Evolutionary conservation across 1,284 basidiomycete species (phyloP), one percentile per base, ranked within the genome.

Genomic region (Leccinum holopus): DNA sequence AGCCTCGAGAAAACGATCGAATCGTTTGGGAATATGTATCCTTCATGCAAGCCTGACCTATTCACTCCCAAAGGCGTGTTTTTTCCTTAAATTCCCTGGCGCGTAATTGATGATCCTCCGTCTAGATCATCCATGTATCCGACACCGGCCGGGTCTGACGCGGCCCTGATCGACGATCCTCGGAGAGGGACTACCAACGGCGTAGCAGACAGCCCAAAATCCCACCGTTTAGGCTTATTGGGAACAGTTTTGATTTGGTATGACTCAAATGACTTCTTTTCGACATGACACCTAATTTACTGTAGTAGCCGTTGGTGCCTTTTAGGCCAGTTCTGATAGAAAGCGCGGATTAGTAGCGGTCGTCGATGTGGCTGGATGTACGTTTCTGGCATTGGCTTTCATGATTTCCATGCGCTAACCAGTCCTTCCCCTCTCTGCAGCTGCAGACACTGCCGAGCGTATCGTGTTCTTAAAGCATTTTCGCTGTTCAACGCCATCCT

Each of bases 221-320:
- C 12, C 35, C 37, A 52, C 16, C 87, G 83, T 68, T 72, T 91
- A 63, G 88, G 85, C 44, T 79, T 92, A 59, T 78, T 85, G 51
- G 90, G 88, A n/a, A 82, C 87, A 55, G 35, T 84, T 92, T 65
- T 92, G 90, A 91, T 81, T 92, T 33, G 84, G 90, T 91, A 69
- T 66, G 86, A 78, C 52, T 18, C 37, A 54, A 37, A 30, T 52
- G 55, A 53, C 55, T 55, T 61, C 41, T 53, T 55, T 21, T 58
- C 14, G 55, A 52, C 59, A 65, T 58, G 58, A 59, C 63, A 37
- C 65, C 73, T 51, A 69, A 62, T 47, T 53, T 37, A 55, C 44
- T 63, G 35, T 37, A 37, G 41, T 68, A 91, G 91, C 87, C 63
- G 84, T 92, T 62, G 89, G 88, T 60, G 81, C 84, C 21, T 90